Base-by-base conservation (phyloP, 371 early-diverging fungal species). In the Coemansia sp. region DNA sequence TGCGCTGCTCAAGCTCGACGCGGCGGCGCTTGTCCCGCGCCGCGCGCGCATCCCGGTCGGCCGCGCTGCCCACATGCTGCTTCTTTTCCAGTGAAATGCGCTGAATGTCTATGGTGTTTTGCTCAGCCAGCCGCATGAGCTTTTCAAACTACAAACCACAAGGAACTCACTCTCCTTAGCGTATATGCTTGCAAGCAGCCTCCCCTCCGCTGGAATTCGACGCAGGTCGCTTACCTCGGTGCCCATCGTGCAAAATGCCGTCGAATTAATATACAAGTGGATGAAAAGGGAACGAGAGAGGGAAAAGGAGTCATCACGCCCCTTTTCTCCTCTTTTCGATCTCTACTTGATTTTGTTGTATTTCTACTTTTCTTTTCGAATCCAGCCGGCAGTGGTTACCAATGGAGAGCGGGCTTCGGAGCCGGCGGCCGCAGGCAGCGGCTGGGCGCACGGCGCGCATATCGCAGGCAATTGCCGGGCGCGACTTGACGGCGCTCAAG, bases 41-140 rank as follows among this genome's bases (percentile, higher is more conserved):
- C 39, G 54, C 62, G 10, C 54, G 61, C 13, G 11, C 45, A 34
- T 30, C 45, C 6, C 6, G 20, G 5, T 20, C 40, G 32, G 40
- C 4, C 10, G 31, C n/a, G 20, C 32, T n/a, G 20, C 51, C 57
- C 26, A 26, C 16, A 5, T 50, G 50, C 16, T 63, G 62, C 60
- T 71, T 71, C 30, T 64, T 63, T 20, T 62, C 62, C 32, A 55
- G 41, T 13, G 72, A 39, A 20, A 42, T 49, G 14, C 63, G 75
- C 73, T 75, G 66, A n/a, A 75, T 66, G 47, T 65, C 75, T 10
- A 54, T 41, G 5, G 73, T 75, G 48, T 72, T 75, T 48, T 73
- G 73, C 48, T 75, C 75, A 4, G 75, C 75, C 47, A 75, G 53
- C 42, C 74, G 72, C 75, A 75, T 55, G 30, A 75, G 75, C 67